Base-by-base conservation (phyloP, 2,329 filamentous ascomycete genomes). In the Rhytidhysteron rufulum region DNA sequence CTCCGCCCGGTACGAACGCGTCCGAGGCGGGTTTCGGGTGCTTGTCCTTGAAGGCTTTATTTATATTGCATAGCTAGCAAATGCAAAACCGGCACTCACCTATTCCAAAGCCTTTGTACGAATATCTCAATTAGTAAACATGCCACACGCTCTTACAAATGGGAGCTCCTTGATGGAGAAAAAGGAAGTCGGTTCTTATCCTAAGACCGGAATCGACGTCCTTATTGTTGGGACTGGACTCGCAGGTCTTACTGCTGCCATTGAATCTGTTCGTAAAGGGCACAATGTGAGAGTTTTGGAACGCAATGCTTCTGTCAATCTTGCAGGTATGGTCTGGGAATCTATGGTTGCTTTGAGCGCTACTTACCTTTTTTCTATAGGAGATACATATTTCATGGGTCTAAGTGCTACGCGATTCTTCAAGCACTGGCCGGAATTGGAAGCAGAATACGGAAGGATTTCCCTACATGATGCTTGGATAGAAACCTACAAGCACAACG, bases 321-420 rank as follows among this genome's bases (percentile, higher is more conserved):
- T 73, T 10, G 67, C 70, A 40, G 74, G 74, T 75, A 54, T 49
- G 65, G 4, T 4, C 5, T 11, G 10, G 15, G n/a, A 11, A 3
- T 16, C 31, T 10, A 16, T 33, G 5, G 11, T 17, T 4, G 10
- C 15, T 18, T 17, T 33, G 15, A 33, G 20, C 22, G 31, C 25
- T 18, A 17, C 15, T 24, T 19, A 11, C 20, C 18, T 20, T 20
- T 17, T 29, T 29, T 11, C 13, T 34, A 27, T 39, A 74, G 76
- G 76, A 39, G 77, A 80, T 57, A 79, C 78, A 73, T 78, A 77
- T 60, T 78, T 78, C 55, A 79, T 80, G 71, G 74, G 75, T 8
- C 66, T 79, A 17, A 75, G 72, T 34, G 75, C 75, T 17, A 78
- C 73, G 32, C 68, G 66, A 27, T 77, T 77, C 60, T 70, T 78